Base-by-base conservation (phyloP, 768 basidiomycete genomes). In the Royoungia palumana region DNA sequence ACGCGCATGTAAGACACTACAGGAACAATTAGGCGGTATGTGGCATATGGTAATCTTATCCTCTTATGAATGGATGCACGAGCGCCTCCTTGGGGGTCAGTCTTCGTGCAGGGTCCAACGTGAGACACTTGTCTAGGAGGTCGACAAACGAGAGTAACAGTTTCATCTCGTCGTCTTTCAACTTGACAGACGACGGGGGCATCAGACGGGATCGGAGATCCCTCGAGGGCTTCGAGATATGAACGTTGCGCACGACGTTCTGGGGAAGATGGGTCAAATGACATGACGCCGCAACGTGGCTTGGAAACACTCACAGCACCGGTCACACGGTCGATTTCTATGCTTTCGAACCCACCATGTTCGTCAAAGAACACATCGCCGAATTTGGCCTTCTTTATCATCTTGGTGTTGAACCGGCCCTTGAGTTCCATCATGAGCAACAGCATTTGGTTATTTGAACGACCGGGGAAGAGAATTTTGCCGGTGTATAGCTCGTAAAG, bases 381-480 rank as follows among this genome's bases (percentile, higher is more conserved):
- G 69, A 98, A 97, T 63, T 87, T 86, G 1, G 89, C 89, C 64
- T 87, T 92, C 72, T 95, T 96, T 68, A 98, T 87, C 83, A 92
- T 83, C 70, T 92, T 93, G 55, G 81, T 77, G 62, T 92, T 94
- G 72, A 98, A 89, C 41, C 93, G 79, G 30, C 96, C 94, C 67
- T 91, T 94, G 49, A 96, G 76, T 67, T 98, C 95, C 94, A 97
- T 97, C 89, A 97, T 96, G 48, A 90, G 81, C 47, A 93, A 75
- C 17, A 98, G 75, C 95, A 98, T 98, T 62, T 98, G 94, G 63
- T 96, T 96, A 70, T 99, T 98, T 16, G 90, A 90, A 34, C 92
- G 83, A 12, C 95, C 95, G 0, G 96, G 96, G 68, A 98, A 92
- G 35, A 99, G 82, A 47, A 98, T 98, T 74, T 96, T 97, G 66